phyloP scores from a whole-genome alignment of 148 eudicot species.

The Oxyria digyna region DNA sequence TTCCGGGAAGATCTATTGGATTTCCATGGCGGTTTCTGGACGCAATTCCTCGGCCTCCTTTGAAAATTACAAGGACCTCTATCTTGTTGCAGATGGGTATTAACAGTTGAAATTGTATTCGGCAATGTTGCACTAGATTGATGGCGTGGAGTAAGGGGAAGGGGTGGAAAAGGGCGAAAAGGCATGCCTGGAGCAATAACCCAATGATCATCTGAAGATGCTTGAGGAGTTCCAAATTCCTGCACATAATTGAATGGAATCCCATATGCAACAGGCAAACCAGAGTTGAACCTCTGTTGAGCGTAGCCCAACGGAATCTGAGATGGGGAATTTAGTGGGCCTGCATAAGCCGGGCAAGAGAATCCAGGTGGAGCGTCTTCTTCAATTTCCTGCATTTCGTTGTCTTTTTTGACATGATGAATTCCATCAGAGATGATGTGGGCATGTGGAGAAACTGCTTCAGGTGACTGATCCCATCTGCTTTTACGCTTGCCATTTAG shows the following conservation, averaged over 20 bases:
- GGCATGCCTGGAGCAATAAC: constrained; percentile 60
- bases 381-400: constrained; percentile 22
- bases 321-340: constrained; percentile 16
- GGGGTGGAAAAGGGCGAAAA: constrained; percentile 82
- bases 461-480: constrained; percentile 73
- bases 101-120: neutral
- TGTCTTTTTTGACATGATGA: constrained; percentile 20
- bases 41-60: constrained; percentile 40
- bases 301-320: constrained; percentile 30
- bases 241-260: constrained; percentile 43
- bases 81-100: constrained; percentile 20
- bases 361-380: constrained; percentile 30
- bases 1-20: constrained; percentile 25
- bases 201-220: constrained; percentile 36
- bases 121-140: no score
- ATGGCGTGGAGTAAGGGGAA: constrained; percentile 55
- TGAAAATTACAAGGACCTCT: constrained; percentile 20
- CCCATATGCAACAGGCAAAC: constrained; percentile 55
- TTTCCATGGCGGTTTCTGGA: constrained; percentile 44
- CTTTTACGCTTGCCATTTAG: constrained; percentile 64
- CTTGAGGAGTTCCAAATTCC: constrained; percentile 38
- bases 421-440: no score
- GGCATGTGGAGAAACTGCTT: constrained; percentile 12
- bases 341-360: constrained; percentile 11
- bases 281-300: constrained; percentile 44